Conservation (phyloP, 331 rosid species). For the Ulmus americana region DNA sequence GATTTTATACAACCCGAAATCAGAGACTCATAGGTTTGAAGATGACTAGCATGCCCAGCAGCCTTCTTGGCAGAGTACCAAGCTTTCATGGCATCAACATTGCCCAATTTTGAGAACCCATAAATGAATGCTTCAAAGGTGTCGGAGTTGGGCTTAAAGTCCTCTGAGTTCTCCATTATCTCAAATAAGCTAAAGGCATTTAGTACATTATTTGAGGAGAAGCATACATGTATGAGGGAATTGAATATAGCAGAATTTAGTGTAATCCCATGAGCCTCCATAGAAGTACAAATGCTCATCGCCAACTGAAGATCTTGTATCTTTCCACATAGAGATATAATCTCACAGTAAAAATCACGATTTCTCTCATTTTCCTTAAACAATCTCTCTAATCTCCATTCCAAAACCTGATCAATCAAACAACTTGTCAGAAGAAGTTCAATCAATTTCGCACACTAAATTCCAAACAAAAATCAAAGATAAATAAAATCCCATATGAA, state of each 20-base stretch:
- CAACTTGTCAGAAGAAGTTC: slow-evolving; percentile 1
- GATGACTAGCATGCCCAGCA: slow-evolving; percentile 37
- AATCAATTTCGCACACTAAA: neutral
- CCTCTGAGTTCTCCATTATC: slow-evolving; percentile 59
- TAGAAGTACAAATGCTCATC: slow-evolving; percentile 47
- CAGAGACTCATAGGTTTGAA: slow-evolving; percentile 45
- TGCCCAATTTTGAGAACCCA: slow-evolving; percentile 42
- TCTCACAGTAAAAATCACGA: slow-evolving; percentile 35
- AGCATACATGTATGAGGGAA: slow-evolving; percentile 52
- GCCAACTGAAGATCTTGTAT: slow-evolving; percentile 40
- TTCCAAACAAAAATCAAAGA: neutral
- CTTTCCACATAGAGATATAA: slow-evolving; percentile 48
- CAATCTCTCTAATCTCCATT: slow-evolving; percentile 67
- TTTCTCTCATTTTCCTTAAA: slow-evolving; percentile 40
- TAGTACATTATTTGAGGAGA: slow-evolving; percentile 41
- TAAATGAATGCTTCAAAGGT: slow-evolving; percentile 45
- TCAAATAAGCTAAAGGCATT: slow-evolving; percentile 56
- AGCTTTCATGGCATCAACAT: slow-evolving; percentile 45
- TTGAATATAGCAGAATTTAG: slow-evolving; percentile 46
- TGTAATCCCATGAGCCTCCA: slow-evolving; percentile 58
- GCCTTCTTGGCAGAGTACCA: slow-evolving; percentile 53
- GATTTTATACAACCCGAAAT: slow-evolving; percentile 45
- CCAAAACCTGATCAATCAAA: slow-evolving; percentile 51
- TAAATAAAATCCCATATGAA: neutral
- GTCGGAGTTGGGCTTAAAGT: slow-evolving; percentile 41